Evolutionary conservation across 1,284 basidiomycete genomes (phyloP).

Genomic region (Peniophora sp.): DNA sequence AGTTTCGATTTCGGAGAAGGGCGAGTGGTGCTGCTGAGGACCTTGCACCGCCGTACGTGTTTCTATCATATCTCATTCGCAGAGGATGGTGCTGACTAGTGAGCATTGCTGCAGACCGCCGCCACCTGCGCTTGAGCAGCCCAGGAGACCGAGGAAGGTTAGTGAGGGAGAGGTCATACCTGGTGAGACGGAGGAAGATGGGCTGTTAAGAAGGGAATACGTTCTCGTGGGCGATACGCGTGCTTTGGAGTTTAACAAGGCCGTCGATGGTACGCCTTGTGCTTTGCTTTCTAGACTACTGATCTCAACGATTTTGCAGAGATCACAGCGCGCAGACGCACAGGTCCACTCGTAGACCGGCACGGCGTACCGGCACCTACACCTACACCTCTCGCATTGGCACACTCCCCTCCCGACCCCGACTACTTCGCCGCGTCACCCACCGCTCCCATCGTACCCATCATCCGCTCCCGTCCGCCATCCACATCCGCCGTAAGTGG

Average conservation of each 20-base stretch:
- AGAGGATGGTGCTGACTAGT: too few species aligned
- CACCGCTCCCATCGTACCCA: neutral
- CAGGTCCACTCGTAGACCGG: constrained; percentile 44
- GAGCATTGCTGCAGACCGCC: neutral
- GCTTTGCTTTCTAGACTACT: constrained; percentile 6
- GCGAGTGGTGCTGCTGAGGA: neutral
- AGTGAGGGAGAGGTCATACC: constrained; percentile 62
- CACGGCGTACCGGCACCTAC: constrained; percentile 22
- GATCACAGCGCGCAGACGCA: constrained; percentile 49
- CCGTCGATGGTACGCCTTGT: constrained; percentile 56
- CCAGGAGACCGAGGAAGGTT: neutral
- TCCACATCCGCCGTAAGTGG: too few species aligned
- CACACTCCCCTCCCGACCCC: constrained; percentile 24
- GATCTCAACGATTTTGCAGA: constrained; percentile 33
- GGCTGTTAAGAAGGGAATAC: constrained; percentile 65
- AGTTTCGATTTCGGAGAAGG: constrained; percentile 57
- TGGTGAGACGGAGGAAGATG: constrained; percentile 78
- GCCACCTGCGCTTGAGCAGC: neutral
- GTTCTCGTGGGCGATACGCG: constrained; percentile 70
- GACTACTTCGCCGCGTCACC: constrained; percentile 21
- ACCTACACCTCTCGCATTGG: constrained; percentile 23
- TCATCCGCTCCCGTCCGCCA: too few species aligned
- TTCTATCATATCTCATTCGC: neutral
- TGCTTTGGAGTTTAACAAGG: constrained; percentile 71
- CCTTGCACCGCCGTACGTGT: neutral